These are phyloP conservation scores for Cercospora berteroae DNA, from an alignment of 2,329 filamentous ascomycete species.

Conservation along the genomic window DNA sequence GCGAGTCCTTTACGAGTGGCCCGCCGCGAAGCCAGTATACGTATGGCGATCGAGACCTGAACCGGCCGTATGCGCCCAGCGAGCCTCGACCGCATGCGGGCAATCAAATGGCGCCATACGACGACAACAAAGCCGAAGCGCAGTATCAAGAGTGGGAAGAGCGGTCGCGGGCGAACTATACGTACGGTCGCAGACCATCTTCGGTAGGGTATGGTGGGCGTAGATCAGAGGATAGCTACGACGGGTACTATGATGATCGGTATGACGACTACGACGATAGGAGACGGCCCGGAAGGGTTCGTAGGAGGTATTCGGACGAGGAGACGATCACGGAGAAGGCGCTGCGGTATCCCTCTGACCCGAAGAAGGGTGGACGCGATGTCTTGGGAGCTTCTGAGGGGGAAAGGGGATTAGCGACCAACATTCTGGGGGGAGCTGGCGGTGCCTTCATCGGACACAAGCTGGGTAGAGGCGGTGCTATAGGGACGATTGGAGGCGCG, in stretches of 20 bases:
- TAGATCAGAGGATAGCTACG: constrained; percentile 6
- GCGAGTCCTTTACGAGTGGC: constrained; percentile 10
- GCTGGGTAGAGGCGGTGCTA: constrained; percentile 19
- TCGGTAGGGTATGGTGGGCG: constrained; percentile 4
- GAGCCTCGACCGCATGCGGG: constrained; percentile 19
- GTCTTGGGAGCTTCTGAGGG: constrained; percentile 28
- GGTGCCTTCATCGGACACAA: constrained; percentile 33
- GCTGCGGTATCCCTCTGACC: constrained; percentile 23
- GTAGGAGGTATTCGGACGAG: constrained; percentile 22
- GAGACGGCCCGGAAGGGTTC: constrained; percentile 7
- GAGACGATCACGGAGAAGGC: constrained; percentile 18
- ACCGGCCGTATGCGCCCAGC: constrained; percentile 18
- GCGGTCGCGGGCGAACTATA: constrained; percentile 13
- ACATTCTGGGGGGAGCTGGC: constrained; percentile 30
- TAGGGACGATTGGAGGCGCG: constrained; percentile 31
- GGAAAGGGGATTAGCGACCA: constrained; percentile 31
- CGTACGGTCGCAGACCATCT: constrained; percentile 12
- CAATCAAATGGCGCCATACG: constrained; percentile 27
- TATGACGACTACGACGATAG: constrained; percentile 20
- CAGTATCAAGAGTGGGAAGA: constrained; percentile 19
- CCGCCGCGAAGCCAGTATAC: constrained; percentile 5
- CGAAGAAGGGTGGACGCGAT: constrained; percentile 28
- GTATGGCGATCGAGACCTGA: constrained; percentile 7
- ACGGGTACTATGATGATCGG: constrained; percentile 19
- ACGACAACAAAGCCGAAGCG: constrained; percentile 33